A percentile compares a stretch with the other conserved stretches of the same genome.
These are phyloP conservation scores for Pichia gijzeniarum DNA, from an alignment of 805 yeast genomes.

Conservation along the genomic window DNA sequence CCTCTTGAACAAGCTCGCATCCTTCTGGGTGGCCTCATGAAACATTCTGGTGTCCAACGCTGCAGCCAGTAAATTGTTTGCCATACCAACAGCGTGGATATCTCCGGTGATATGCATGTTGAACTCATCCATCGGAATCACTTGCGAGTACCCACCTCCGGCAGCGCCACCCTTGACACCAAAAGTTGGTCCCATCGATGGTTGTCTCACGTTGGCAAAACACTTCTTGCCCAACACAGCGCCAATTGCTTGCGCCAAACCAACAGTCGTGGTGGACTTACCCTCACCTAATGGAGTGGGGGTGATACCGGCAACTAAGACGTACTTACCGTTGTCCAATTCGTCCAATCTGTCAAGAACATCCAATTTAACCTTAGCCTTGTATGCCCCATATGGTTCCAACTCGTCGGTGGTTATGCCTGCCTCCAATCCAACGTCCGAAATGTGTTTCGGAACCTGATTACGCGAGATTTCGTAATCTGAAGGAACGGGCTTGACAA, in stretches of 20 bases:
- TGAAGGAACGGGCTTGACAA: constrained; percentile 69
- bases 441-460: constrained; percentile 80
- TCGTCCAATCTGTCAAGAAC: constrained; percentile 60
- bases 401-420: constrained; percentile 76
- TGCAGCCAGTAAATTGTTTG: constrained; percentile 90
- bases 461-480: constrained; percentile 86
- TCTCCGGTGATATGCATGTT: constrained; percentile 97
- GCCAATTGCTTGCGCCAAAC: constrained; percentile 93
- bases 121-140: constrained; percentile 98
- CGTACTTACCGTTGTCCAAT: constrained; percentile 72
- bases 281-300: constrained; percentile 99
- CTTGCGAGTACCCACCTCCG: constrained; percentile 98
- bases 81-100: constrained; percentile 92
- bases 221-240: constrained; percentile 80
- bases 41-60: constrained; percentile 96
- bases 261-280: constrained; percentile 92
- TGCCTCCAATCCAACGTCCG: constrained; percentile 68
- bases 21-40: constrained; percentile 82
- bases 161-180: constrained; percentile 99
- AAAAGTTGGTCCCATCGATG: constrained; percentile 97
- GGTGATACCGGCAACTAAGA: constrained; percentile 93
- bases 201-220: constrained; percentile 94
- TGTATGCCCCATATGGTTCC: constrained; percentile 83
- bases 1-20: constrained; percentile 73
- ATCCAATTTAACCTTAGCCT: constrained; percentile 78